These are phyloP conservation scores for Beauveria scarabaeidicola DNA, from an alignment of 2,329 filamentous ascomycete species.

Conservation along the genomic window DNA sequence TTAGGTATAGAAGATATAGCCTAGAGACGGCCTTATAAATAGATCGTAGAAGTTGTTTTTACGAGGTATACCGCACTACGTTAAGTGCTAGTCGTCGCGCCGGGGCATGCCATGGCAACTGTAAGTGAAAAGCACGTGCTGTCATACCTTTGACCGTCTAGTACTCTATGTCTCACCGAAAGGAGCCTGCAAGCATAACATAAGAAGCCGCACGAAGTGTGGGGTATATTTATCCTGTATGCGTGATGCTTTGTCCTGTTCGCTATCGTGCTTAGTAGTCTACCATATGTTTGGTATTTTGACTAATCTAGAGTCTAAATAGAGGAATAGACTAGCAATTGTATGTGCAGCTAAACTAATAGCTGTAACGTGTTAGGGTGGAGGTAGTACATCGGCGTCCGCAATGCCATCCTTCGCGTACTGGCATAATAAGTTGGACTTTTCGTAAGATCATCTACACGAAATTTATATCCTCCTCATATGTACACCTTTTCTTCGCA, in stretches of 20 bases:
- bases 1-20: too few relatives aligned
- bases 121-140: too few relatives aligned
- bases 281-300: background rate
- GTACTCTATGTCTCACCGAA: too few relatives aligned
- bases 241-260: background rate
- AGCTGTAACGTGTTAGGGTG: background rate
- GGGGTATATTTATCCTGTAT: background rate
- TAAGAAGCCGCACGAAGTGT: background rate
- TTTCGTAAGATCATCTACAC: background rate
- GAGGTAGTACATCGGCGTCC: background rate
- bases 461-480: background rate
- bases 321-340: background rate
- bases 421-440: background rate
- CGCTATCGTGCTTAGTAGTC: background rate
- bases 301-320: background rate
- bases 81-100: too few relatives aligned
- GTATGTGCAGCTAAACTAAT: background rate
- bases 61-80: too few relatives aligned
- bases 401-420: background rate
- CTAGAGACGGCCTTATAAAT: too few relatives aligned
- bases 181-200: too few relatives aligned
- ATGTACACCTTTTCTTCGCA: background rate
- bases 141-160: too few relatives aligned
- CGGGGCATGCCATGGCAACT: too few relatives aligned
- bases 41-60: too few relatives aligned